These are phyloP conservation scores for Alternaria brassicicola DNA, from an alignment of 2,329 filamentous ascomycete genomes.

Conservation along the genomic window DNA sequence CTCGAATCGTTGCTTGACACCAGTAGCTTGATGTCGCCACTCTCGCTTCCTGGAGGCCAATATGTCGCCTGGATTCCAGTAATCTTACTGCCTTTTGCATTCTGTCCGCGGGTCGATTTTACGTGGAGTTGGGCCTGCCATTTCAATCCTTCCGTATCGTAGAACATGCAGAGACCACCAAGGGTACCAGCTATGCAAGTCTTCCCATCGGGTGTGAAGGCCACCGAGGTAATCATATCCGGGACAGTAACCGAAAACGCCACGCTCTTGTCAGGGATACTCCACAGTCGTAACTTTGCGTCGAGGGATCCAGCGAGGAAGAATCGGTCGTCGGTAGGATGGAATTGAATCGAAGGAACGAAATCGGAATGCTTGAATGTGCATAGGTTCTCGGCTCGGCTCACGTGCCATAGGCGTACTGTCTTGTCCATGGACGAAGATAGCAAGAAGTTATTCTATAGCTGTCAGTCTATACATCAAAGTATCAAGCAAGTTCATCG, in stretches of 20 bases:
- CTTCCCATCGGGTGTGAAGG: conserved; percentile 91
- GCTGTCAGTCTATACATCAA: not conserved
- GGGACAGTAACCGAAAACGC: conserved; percentile 78
- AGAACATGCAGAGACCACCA: conserved; percentile 85
- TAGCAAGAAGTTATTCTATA: conserved; percentile 85
- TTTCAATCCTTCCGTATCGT: conserved; percentile 89
- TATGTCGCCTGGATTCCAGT: conserved; percentile 84
- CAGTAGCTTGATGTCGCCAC: conserved; percentile 78
- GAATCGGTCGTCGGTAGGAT: conserved; percentile 93
- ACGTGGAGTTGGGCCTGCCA: conserved; percentile 87
- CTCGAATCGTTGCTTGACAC: conserved; percentile 96
- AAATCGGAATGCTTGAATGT: conserved; percentile 95
- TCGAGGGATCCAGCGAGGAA: conserved; percentile 94
- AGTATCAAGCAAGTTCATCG: not conserved
- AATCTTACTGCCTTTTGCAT: conserved; percentile 96
- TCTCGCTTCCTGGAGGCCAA: conserved; percentile 62
- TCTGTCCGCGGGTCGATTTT: conserved; percentile 88
- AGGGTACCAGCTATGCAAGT: conserved; percentile 87
- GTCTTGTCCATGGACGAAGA: conserved; percentile 99
- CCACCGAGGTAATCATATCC: conserved; percentile 91
- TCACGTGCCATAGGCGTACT: conserved; percentile 91
- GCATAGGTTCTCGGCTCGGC: conserved; percentile 82
- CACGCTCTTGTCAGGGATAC: conserved; percentile 93
- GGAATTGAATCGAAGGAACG: conserved; percentile 92
- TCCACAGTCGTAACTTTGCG: conserved; percentile 87